These are phyloP conservation scores for Cairneyella variabilis DNA, from an alignment of 495 filamentous ascomycete species.

Conservation along the genomic window DNA sequence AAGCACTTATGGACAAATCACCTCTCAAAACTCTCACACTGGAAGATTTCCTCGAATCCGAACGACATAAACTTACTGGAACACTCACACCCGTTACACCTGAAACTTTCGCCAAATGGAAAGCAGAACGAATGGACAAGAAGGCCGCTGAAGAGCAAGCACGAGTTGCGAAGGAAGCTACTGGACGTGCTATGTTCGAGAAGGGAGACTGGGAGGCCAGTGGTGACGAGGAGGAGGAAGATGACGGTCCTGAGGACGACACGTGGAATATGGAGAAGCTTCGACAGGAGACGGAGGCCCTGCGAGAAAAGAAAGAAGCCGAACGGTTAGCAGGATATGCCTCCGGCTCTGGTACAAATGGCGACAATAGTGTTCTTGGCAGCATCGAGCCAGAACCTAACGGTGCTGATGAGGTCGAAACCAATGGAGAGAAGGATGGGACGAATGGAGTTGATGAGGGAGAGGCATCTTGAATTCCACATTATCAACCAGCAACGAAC, in stretches of 20 bases:
- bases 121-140: slow-evolving; percentile 89
- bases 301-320: slow-evolving; percentile 60
- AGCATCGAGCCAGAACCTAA: slow-evolving; percentile 24
- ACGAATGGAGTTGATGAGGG: too few relatives aligned
- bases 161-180: slow-evolving; percentile 85
- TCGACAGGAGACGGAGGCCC: slow-evolving; percentile 64
- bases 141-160: slow-evolving; percentile 90
- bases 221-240: slow-evolving; percentile 56
- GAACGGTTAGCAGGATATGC: slow-evolving; percentile 43
- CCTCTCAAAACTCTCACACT: slow-evolving; percentile 91
- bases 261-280: slow-evolving; percentile 76
- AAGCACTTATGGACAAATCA: slow-evolving; percentile 95
- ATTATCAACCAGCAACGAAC: neutral
- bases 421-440: too few relatives aligned
- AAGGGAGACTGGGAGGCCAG: slow-evolving; percentile 84
- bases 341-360: slow-evolving; percentile 15
- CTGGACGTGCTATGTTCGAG: slow-evolving; percentile 91
- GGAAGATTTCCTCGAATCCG: slow-evolving; percentile 94
- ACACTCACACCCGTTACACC: slow-evolving; percentile 87
- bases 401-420: slow-evolving; percentile 20
- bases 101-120: slow-evolving; percentile 89
- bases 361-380: slow-evolving; percentile 20
- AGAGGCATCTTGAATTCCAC: slow-evolving; percentile 17
- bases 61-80: slow-evolving; percentile 89
- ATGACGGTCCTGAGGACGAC: slow-evolving; percentile 51